Evolutionary conservation across 805 yeast genomes (phyloP), one percentile per base, ranked within the genome.

Genomic region (Ascoidea asiatica): DNA sequence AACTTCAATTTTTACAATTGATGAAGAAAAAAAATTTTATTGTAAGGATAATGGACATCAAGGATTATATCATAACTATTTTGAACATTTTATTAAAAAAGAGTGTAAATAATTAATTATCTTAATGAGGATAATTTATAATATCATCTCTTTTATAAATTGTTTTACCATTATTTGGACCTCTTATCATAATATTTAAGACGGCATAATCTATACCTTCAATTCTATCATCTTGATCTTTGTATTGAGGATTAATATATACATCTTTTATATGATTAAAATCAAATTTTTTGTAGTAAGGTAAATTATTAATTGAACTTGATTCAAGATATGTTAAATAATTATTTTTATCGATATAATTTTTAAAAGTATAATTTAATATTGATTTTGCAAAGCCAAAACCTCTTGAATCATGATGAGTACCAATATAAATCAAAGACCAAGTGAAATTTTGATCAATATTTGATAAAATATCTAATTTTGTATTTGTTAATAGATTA

Each of bases 381-480:
- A 73, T 59, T 21, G 63, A 64, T 41, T 79, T 57, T 8, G 65
- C 73, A 52, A 75, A 74, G 18, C 80, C 80, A 53, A 74, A 74
- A 35, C 80, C 80, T 50, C 77, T 63, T 5, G 79, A 75, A 17
- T 55, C 53, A 21, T 53, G 58, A 5, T 64, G 60, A 5, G 72
- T 64, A 5, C 73, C 75, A 45, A 70, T 57, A 52, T 70, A 70
- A 29, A 70, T 72, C 50, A 70, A 60, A n/a, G 72, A 67, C 52
- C 55, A 70, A 19, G 59, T 58, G 44, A 63, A 64, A 38, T 62
- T 64, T 13, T 50, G 54, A 51, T 73, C 78, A n/a, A n/a, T n/a
- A n/a, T 56, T 60, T 5, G 57, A 48, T 44, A 70, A 50, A 18
- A 73, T 70, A n/a, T 71, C 57, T 38, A 63, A 67, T 44, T 62